Evolutionary conservation across 202 grass and related monocot genomes (phyloP).

Genomic region (Eragrostis tef): DNA sequence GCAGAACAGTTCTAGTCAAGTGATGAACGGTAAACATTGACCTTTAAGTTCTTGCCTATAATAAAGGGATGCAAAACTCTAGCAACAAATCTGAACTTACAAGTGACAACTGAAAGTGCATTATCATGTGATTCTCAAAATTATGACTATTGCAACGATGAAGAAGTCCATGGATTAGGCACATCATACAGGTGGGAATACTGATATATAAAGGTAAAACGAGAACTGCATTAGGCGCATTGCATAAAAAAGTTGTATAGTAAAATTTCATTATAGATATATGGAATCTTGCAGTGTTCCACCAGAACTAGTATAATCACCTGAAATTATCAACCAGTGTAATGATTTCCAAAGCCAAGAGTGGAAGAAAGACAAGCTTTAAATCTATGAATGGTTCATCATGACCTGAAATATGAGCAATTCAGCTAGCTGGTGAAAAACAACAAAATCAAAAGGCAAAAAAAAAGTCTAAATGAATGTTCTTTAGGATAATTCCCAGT

Average conservation of each 20-base stretch:
- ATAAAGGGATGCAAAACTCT: slow-evolving; percentile 24
- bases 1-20: slow-evolving; percentile 12
- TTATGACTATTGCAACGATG: background rate
- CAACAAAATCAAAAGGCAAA: slow-evolving; percentile 11
- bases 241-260: background rate
- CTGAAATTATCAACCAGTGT: slow-evolving; percentile 72
- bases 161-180: slow-evolving; percentile 14
- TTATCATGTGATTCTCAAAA: slow-evolving; percentile 35
- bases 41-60: background rate
- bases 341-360: slow-evolving; percentile 71
- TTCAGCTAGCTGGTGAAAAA: slow-evolving; percentile 29
- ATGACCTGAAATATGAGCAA: slow-evolving; percentile 47
- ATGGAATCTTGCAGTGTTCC: slow-evolving; percentile 4
- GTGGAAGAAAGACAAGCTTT: slow-evolving; percentile 78
- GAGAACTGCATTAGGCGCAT: background rate
- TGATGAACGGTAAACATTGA: slow-evolving; percentile 12
- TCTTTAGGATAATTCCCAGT: slow-evolving; percentile 19
- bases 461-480: slow-evolving; percentile 1
- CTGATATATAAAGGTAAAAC: background rate
- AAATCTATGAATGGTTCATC: slow-evolving; percentile 56
- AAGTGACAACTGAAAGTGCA: slow-evolving; percentile 2
- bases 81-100: slow-evolving; percentile 6
- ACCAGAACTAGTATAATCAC: slow-evolving; percentile 30
- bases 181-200: slow-evolving; percentile 4
- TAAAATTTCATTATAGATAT: background rate